Conservation (phyloP, 495 filamentous ascomycete genomes). For the Bryoglossum gracile region DNA sequence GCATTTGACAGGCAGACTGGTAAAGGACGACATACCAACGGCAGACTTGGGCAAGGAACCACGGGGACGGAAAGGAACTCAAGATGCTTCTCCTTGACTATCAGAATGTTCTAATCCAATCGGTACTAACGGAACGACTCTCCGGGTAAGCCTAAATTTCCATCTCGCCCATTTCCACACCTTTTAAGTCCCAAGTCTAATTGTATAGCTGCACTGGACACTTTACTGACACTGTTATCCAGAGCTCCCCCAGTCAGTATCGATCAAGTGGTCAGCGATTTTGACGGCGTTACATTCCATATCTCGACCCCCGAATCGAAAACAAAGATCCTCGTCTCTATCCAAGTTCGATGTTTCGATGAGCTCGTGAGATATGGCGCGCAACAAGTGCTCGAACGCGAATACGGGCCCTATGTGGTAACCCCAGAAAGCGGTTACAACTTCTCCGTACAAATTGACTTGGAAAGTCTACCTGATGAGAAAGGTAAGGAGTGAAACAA, state of each 20-base stretch:
- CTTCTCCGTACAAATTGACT: slow-evolving; percentile 83
- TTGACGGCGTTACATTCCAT: slow-evolving; percentile 96
- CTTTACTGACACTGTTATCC: slow-evolving; percentile 10
- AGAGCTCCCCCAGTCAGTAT: slow-evolving; percentile 80
- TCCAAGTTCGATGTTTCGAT: slow-evolving; percentile 86
- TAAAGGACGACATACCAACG: not conserved
- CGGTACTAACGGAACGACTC: slow-evolving; percentile 90
- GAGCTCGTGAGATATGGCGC: slow-evolving; percentile 92
- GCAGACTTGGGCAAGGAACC: slow-evolving; percentile 1
- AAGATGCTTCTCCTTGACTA: slow-evolving; percentile 97
- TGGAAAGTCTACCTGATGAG: slow-evolving; percentile 76
- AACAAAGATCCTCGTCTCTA: slow-evolving; percentile 85
- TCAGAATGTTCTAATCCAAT: slow-evolving; percentile 95
- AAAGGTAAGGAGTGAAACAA: slow-evolving; percentile 58
- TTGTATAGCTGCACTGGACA: not conserved
- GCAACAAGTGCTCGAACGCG: slow-evolving; percentile 79
- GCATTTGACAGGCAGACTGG: not conserved
- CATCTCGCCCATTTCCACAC: too few relatives aligned
- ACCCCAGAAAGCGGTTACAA: slow-evolving; percentile 84
- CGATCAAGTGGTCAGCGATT: slow-evolving; percentile 96
- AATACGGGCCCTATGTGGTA: slow-evolving; percentile 90
- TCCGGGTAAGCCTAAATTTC: slow-evolving; percentile 61
- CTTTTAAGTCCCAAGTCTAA: too few relatives aligned
- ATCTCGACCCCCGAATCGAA: slow-evolving; percentile 92
- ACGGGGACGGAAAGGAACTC: slow-evolving; percentile 14